Conservation (phyloP, 2,329 filamentous ascomycete species). For the Venturia aucupariae region DNA sequence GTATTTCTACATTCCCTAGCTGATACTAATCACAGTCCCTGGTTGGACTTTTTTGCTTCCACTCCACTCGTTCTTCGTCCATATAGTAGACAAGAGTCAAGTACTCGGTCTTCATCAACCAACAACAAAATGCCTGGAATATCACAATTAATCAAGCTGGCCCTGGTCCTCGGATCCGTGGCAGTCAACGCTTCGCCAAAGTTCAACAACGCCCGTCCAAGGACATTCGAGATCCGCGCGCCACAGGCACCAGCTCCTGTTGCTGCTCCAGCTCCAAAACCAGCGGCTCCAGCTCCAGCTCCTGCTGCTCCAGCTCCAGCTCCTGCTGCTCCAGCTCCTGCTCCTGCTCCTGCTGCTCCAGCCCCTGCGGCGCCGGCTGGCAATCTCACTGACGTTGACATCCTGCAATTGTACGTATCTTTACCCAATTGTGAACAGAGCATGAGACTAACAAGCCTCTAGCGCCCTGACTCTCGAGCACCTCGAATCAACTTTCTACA, state of each 20-base stretch:
- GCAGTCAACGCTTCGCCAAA: conserved; percentile 8
- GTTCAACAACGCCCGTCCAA: conserved; percentile 13
- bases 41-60: conserved; percentile 14
- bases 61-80: neutral
- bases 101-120: neutral
- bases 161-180: conserved; percentile 24
- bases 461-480: conserved; percentile 66
- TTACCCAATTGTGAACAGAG: conserved; percentile 21
- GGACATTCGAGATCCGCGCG: conserved; percentile 14
- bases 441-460: conserved; percentile 23
- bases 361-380: conserved; percentile 16
- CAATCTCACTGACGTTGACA: conserved; percentile 41
- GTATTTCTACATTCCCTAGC: conserved; percentile 13
- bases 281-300: conserved; percentile 9
- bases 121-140: conserved; percentile 28
- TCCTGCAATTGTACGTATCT: conserved; percentile 43
- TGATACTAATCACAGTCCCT: conserved; percentile 15
- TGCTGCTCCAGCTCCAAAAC: neutral
- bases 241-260: conserved; percentile 7
- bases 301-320: conserved; percentile 12
- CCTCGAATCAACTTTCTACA: conserved; percentile 65
- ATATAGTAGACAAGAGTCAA: conserved; percentile 4
- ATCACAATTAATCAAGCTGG: conserved; percentile 26
- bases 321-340: conserved; percentile 11
- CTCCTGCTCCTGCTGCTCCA: no score